A percentile compares a stretch with the other conserved stretches of the same genome.
Conservation (phyloP, 176 grass and related monocot species). For the Cymbopogon citratus region DNA sequence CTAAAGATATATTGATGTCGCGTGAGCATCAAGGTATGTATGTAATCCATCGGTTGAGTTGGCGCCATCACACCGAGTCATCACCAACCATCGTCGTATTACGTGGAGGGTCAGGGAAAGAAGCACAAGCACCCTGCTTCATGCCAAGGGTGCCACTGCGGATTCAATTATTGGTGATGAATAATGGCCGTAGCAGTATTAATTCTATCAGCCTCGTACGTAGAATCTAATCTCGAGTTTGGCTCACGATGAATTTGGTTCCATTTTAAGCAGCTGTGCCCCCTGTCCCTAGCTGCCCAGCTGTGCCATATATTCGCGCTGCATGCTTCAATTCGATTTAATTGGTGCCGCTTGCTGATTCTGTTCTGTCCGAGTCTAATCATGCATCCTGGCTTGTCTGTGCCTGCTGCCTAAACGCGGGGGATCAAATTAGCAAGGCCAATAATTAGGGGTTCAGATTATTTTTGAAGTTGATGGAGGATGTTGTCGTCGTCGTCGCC, state of each 20-base stretch:
- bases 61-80: constrained; percentile 25
- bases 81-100: neutral
- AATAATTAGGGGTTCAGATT: neutral
- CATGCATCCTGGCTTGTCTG: too few relatives aligned
- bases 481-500: neutral
- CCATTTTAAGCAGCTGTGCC: neutral
- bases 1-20: neutral
- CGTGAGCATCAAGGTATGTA: constrained; percentile 14
- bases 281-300: too few relatives aligned
- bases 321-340: neutral
- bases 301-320: neutral
- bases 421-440: neutral
- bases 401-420: neutral
- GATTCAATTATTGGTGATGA: neutral
- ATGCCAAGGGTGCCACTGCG: neutral
- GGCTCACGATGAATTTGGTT: constrained; percentile 8
- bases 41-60: constrained; percentile 14
- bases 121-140: neutral
- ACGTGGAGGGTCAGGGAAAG: constrained; percentile 2
- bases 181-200: neutral
- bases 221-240: neutral
- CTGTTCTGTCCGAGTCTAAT: too few relatives aligned
- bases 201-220: neutral
- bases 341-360: neutral
- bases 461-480: neutral